Percentiles rank a stretch among this genome's conserved stretches.
These are phyloP conservation scores for Entomortierella beljakovae DNA, from an alignment of 192 early-diverging fungal genomes.

Conservation along the genomic window DNA sequence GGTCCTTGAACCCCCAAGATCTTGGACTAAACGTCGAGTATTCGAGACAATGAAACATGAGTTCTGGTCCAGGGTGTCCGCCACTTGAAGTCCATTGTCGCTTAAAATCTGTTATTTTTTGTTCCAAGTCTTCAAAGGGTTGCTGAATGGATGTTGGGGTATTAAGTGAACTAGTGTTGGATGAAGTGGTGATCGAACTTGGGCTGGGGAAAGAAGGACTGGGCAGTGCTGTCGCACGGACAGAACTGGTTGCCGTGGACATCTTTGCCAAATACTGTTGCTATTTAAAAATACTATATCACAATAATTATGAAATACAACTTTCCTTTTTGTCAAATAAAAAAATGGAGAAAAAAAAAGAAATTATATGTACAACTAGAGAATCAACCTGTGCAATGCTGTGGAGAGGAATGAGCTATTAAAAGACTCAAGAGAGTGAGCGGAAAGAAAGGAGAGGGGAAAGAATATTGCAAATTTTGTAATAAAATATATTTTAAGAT, in stretches of 20 bases:
- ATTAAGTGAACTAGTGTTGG: conserved; percentile 39
- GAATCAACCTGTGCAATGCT: not conserved
- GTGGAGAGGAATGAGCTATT: not conserved
- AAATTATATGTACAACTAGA: conserved; percentile 4
- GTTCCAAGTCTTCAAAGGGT: conserved; percentile 31
- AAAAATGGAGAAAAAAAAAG: too few relatives aligned
- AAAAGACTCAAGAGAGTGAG: not conserved
- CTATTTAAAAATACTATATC: not conserved
- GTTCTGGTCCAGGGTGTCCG: conserved; percentile 26
- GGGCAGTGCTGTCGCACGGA: conserved; percentile 33
- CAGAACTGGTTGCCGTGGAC: conserved; percentile 46
- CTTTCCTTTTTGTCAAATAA: too few relatives aligned
- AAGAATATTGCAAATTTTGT: not conserved
- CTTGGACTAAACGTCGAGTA: conserved; percentile 49
- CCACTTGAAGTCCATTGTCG: conserved; percentile 34
- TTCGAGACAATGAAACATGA: conserved; percentile 27
- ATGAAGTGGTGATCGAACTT: conserved; percentile 30
- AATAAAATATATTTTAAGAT: too few relatives aligned
- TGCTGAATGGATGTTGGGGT: conserved; percentile 32
- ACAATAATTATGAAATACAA: not conserved
- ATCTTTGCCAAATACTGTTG: not conserved
- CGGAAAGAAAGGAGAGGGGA: not conserved
- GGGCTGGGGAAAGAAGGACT: conserved; percentile 53
- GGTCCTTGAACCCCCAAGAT: conserved; percentile 36
- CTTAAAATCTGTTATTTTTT: conserved; percentile 34